Conservation (phyloP, 768 basidiomycete genomes). For the Coprinopsis marcescibilis region DNA sequence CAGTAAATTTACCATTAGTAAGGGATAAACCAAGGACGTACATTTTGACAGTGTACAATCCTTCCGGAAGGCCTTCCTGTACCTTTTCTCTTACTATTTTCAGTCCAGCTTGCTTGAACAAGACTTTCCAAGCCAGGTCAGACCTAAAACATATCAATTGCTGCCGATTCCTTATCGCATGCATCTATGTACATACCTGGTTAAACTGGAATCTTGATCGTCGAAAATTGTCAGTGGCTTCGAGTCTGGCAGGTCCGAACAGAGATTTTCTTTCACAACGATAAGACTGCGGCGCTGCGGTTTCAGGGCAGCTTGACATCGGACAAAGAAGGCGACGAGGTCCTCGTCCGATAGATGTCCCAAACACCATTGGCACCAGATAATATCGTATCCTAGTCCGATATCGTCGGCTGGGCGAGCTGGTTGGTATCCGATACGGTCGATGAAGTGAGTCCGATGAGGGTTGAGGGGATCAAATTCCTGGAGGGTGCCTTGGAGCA, state of each 20-base stretch:
- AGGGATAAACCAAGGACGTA: slow-evolving; percentile 28
- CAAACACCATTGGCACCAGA: slow-evolving; percentile 98
- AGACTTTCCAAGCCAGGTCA: slow-evolving; percentile 70
- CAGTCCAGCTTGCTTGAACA: slow-evolving; percentile 73
- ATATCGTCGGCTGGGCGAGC: slow-evolving; percentile 39
- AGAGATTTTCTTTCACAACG: slow-evolving; percentile 90
- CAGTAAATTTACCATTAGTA: neutral
- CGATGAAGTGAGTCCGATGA: slow-evolving; percentile 44
- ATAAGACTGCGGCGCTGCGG: slow-evolving; percentile 51
- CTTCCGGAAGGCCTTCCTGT: slow-evolving; percentile 79
- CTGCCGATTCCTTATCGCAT: too few relatives aligned
- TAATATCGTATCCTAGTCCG: slow-evolving; percentile 72
- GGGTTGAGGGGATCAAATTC: slow-evolving; percentile 63
- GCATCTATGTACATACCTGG: slow-evolving; percentile 47
- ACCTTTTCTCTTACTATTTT: slow-evolving; percentile 65
- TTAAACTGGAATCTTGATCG: slow-evolving; percentile 84
- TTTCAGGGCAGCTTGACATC: slow-evolving; percentile 56
- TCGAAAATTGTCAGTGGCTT: slow-evolving; percentile 59
- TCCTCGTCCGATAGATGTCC: slow-evolving; percentile 78
- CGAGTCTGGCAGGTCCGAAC: slow-evolving; percentile 51
- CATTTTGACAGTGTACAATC: slow-evolving; percentile 85
- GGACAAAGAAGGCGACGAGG: slow-evolving; percentile 69
- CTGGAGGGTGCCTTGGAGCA: slow-evolving; percentile 78
- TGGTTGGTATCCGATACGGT: slow-evolving; percentile 61
- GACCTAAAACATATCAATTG: too few relatives aligned